Evolutionary conservation across 371 early-diverging fungal genomes (phyloP), one percentile per base, ranked within the genome.

Genomic region (Lichtheimia ramosa): DNA sequence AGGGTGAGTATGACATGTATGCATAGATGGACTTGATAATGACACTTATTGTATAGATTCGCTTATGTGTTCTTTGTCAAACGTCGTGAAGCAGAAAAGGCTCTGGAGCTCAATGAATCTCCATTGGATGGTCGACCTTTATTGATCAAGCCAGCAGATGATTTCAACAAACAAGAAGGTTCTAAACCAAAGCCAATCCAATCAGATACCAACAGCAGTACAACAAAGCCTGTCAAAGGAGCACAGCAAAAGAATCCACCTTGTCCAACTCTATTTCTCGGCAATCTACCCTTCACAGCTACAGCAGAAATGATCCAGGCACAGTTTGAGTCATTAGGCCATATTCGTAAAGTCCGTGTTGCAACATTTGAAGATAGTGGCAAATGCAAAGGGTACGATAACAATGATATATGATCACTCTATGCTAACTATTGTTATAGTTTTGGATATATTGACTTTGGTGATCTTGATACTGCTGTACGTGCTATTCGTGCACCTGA

Each of bases 221-320:
- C 34, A 8, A 34, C 34, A 25, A 43, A 55, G 18, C 69, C 71
- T 8, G 71, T 66, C 43, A 82, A 63, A 82, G 82, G 70, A 16
- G 49, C 41, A 10, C 41, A 55, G 18, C 51, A 48, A 50, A 50
- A 48, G 50, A 79, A 82, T 34, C 82, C 74, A 5, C 89, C 90
- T 24, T 81, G 87, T 43, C 82, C 90, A 27, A 89, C 93, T 3
- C 71, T 96, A 34, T 94, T 93, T 71, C 61, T 94, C 5, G 94
- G 93, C 34, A 94, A 94, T 75, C 66, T 96, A 58, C 72, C 82
- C 41, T 94, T 92, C 68, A 75, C 83, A 20, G 76, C 85, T 15
- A 88, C 87, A 20, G 77, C 83, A 46, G 83, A 87, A 28, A 70
- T 70, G 8, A 62, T 95, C 34, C 77, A 84, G 24, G 81, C 81